Conservation (phyloP, 2,329 filamentous ascomycete species). For the Fonsecaea monophora region DNA sequence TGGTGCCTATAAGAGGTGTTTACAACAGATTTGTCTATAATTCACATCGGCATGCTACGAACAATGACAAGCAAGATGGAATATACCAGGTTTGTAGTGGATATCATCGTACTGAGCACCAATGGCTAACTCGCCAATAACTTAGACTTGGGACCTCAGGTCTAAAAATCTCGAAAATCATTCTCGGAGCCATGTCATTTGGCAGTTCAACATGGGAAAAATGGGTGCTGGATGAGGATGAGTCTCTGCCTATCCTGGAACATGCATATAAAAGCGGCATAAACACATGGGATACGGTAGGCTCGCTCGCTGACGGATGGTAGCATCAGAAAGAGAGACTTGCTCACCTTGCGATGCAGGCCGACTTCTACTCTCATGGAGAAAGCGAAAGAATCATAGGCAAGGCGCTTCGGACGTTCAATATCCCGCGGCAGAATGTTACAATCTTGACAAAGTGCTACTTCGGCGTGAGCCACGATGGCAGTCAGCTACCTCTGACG, state of each 20-base stretch:
- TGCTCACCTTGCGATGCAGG: no score
- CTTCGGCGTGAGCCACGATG: conserved; percentile 45
- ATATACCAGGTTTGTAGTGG: no score
- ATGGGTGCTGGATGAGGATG: conserved; percentile 36
- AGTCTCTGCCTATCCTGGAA: conserved; percentile 34
- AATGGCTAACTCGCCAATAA: no score
- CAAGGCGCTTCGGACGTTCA: conserved; percentile 67
- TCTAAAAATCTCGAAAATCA: conserved; percentile 33
- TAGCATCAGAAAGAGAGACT: no score
- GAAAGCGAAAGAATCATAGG: conserved; percentile 69
- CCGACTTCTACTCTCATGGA: conserved; percentile 58
- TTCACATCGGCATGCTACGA: no score
- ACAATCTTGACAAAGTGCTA: conserved; percentile 62
- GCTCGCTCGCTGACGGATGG: not conserved
- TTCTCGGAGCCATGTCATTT: conserved; percentile 51
- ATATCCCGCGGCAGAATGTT: conserved; percentile 62
- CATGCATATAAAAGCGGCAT: conserved; percentile 37
- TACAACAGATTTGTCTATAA: no score
- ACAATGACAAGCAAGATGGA: no score
- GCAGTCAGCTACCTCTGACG: not conserved
- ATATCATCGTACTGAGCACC: no score
- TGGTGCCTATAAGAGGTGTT: no score
- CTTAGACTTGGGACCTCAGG: conserved; percentile 34
- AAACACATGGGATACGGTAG: conserved; percentile 43
- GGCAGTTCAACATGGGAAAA: conserved; percentile 41